phyloP scores from a whole-genome alignment of 1,284 basidiomycete species.

The Cutaneotrichosporon mucoides region DNA sequence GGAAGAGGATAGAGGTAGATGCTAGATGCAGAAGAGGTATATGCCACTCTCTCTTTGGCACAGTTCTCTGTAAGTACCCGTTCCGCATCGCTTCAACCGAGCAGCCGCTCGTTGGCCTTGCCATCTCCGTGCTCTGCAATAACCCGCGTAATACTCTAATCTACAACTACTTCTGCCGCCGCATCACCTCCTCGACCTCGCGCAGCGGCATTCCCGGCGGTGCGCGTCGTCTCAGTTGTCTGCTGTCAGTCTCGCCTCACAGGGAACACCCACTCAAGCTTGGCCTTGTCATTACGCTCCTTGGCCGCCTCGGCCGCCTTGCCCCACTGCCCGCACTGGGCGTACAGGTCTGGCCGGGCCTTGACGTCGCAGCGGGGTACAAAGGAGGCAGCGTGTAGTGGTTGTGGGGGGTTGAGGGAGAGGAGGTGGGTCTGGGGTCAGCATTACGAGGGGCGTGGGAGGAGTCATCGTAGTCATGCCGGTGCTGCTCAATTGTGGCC shows the following conservation, averaged over 20 bases:
- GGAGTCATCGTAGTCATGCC: no score
- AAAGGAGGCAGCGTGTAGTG: constrained; percentile 68
- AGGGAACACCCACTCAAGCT: constrained; percentile 65
- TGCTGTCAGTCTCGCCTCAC: constrained; percentile 1
- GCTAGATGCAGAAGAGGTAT: no score
- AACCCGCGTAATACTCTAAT: not conserved
- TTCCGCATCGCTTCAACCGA: no score
- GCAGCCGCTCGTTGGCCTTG: no score
- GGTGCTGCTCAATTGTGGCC: no score
- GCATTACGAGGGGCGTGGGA: not conserved
- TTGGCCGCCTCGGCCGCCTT: constrained; percentile 81
- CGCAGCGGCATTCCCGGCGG: constrained; percentile 10
- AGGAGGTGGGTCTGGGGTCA: constrained; percentile 39
- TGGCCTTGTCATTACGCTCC: constrained; percentile 72
- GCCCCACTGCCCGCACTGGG: constrained; percentile 81
- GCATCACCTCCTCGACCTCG: constrained; percentile 21
- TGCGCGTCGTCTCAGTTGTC: constrained; percentile 5
- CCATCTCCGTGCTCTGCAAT: not conserved
- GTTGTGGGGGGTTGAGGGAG: constrained; percentile 47
- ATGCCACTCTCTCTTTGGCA: no score
- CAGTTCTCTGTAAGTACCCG: no score
- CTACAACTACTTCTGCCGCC: constrained; percentile 15
- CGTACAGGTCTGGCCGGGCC: constrained; percentile 77
- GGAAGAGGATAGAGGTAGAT: no score
- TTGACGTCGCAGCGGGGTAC: constrained; percentile 76